Conservation (phyloP, 306 rosid genomes). For the Aeschynomene evenia region DNA sequence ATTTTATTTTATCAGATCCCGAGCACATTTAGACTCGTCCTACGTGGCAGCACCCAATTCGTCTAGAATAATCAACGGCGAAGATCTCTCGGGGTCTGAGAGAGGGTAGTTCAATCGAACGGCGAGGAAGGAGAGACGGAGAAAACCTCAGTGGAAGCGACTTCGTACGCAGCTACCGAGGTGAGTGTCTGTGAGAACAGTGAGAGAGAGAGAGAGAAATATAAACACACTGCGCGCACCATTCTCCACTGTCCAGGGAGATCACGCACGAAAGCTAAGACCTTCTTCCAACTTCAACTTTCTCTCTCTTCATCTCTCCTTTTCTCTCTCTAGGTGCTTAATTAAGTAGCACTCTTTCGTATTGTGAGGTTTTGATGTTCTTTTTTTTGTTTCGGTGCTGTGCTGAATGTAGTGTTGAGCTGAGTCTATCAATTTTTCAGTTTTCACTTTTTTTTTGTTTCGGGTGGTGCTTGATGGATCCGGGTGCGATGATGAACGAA, state of each 20-base stretch:
- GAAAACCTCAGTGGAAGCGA: conserved; percentile 60
- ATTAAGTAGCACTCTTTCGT: not conserved
- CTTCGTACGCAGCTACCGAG: conserved; percentile 52
- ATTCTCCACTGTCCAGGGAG: conserved; percentile 65
- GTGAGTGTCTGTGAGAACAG: conserved; percentile 46
- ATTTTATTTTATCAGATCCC: conserved; percentile 28
- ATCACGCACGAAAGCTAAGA: conserved; percentile 33
- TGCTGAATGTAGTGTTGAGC: not conserved
- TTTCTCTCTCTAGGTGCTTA: not conserved
- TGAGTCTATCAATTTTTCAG: no score
- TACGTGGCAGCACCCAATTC: not conserved
- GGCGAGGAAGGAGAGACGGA: conserved; percentile 33
- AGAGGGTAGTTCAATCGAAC: conserved; percentile 25
- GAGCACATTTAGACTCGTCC: not conserved
- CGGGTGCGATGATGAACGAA: conserved; percentile 59
- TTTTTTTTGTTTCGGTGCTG: no score
- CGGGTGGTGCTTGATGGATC: conserved; percentile 48
- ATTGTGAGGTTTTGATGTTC: not conserved
- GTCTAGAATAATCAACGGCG: not conserved
- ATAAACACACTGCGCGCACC: conserved; percentile 49
- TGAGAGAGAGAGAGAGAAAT: conserved; percentile 31
- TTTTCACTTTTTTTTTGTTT: no score
- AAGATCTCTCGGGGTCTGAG: fast-evolving
- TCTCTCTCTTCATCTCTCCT: not conserved
- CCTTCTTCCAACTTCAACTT: not conserved